Base-by-base conservation (phyloP, 257 asterid species). In the Scutellaria galericulata region DNA sequence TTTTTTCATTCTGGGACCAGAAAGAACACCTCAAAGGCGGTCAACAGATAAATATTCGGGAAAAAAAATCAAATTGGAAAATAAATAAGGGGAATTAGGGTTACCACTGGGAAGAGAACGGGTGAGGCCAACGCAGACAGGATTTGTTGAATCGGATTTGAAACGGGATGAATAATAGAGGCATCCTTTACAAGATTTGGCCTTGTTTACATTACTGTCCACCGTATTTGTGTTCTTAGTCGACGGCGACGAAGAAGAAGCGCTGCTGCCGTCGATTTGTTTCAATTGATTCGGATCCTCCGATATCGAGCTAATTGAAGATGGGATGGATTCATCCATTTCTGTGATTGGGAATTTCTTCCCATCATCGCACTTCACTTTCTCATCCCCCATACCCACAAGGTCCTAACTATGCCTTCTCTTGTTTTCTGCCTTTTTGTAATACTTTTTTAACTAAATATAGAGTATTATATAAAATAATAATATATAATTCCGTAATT, bases 131-230 rank as follows among this genome's bases (percentile, higher is more conserved):
- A 83, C 79, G 80, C 96, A 90, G 31, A 88, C 72, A 68, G 97
- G 93, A 39, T 80, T 84, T 62, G 80, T 83, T 47, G 92, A 84
- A 66, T 77, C 74, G 78, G 86, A 68, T 83, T 85, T 81, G 77
- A 81, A 64, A 53, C 73, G 69, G 11, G 95, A 83, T 2, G 96
- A 85, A 69, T 83, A 90, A 72, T 85, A 90, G 18, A 88, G 75
- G 73, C 87, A 84, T 3, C 97, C 96, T 74, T 84, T 87, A 84
- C 96, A 88, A 6, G 96, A 84, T 68, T 85, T 90, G 2, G 87
- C 91, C 84, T 80, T 81, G 65, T 24, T 66, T 39, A 40, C 51
- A 8, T 31, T 66, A 3, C 47, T 71, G 66, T 7, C 70, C 35
- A 31, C 56, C 31, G 77, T 22, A 40, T 24, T 54, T 62, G 75